Base-by-base conservation (phyloP, 345 rosid genomes). In the Aegle marmelos region DNA sequence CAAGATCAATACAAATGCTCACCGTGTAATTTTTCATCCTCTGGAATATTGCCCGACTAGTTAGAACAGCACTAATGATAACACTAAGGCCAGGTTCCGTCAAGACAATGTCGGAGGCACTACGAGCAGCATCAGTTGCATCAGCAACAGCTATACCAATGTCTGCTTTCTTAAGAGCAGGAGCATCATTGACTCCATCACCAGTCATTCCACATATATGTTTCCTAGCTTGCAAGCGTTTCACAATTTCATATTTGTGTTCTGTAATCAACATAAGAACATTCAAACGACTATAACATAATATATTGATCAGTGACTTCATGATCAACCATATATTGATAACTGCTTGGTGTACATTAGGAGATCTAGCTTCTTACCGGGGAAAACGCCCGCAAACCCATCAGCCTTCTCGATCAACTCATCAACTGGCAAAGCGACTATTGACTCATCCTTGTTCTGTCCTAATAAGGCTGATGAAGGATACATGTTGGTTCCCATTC, bases 1-100 rank as follows among this genome's bases (percentile, higher is more conserved):
- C 10, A 59, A 11, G 50, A 71, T 70, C 39, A 68, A 13, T 76
- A 75, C 5, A 33, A 31, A 65, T 56, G 61, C 81, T 83, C 54
- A 89, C 92, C n/a, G 92, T 89, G 83, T 91, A 91, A 84, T 89
- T 91, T 81, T 91, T 91, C 92, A 89, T 89, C 80, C 93, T 83
- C 78, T 89, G 90, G 86, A 87, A 88, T 57, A 91, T 91, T 57
- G 91, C 90, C 1, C 92, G 83, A 37, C 88, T 89, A 10, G 92
- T 91, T 78, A 89, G 74, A 28, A 91, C 91, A 37, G 91, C 92
- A 83, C 91, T 89, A 33, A 91, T 88, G 58, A 91, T 91, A 68
- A 91, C 91, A 77, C 92, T 89, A 41, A 89, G 87, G 45, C 91
- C 92, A 74, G 92, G 94, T 82, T 89, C 92, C 0, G 91, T 91